These are phyloP conservation scores for Zostera marina DNA, from an alignment of 116 monocot genomes.

Conservation along the genomic window DNA sequence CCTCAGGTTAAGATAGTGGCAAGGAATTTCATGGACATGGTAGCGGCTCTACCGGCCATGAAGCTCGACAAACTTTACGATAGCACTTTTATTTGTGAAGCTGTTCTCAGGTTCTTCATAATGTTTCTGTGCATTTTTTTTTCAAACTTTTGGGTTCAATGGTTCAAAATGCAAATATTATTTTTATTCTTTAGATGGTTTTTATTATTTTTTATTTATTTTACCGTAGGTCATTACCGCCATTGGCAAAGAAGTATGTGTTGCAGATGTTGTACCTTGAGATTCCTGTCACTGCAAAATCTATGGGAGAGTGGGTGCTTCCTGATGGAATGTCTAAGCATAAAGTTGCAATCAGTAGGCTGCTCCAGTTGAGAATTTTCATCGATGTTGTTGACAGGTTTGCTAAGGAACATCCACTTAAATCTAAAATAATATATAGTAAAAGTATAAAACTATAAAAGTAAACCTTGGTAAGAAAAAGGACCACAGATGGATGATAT, in stretches of 20 bases:
- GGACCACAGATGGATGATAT: background rate
- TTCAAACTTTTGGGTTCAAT: background rate
- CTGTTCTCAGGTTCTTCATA: conserved; percentile 56
- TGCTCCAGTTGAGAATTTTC: conserved; percentile 82
- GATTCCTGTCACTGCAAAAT: conserved; percentile 45
- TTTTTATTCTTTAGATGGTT: background rate
- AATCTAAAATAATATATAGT: background rate
- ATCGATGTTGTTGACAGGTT: conserved; percentile 76
- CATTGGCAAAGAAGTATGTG: conserved; percentile 89
- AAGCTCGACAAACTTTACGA: conserved; percentile 94
- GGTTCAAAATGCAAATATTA: background rate
- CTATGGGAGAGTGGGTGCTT: conserved; percentile 88
- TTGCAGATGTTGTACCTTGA: conserved; percentile 81
- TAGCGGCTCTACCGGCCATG: conserved; percentile 72
- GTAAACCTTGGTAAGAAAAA: background rate
- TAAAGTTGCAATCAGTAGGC: conserved; percentile 72
- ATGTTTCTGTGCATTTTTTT: background rate
- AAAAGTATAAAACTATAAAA: too few relatives aligned
- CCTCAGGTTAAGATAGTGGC: conserved; percentile 79
- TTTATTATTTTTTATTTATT: background rate
- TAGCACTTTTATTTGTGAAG: conserved; percentile 90
- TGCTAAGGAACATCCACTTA: background rate
- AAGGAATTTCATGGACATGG: conserved; percentile 99
- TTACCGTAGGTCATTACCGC: conserved; percentile 62
- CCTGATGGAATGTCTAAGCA: conserved; percentile 76